Conservation (phyloP, 1,139 yeast species). For the Sugiyamaella castrensis region DNA sequence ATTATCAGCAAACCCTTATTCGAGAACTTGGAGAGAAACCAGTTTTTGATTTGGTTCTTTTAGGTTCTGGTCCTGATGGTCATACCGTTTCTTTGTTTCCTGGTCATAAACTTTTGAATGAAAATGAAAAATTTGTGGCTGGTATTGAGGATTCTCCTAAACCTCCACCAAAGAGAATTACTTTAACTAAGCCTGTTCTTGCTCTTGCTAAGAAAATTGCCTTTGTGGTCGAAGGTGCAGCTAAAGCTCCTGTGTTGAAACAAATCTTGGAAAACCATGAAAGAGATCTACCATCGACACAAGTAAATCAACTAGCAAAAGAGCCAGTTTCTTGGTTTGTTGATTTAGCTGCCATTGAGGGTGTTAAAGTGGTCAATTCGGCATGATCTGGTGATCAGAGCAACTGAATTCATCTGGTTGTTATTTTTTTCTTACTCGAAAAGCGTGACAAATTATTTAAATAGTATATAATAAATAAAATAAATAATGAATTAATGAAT, state of each 20-base stretch:
- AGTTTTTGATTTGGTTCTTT: constrained; percentile 54
- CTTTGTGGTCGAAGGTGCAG: constrained; percentile 87
- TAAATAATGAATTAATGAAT: constrained; percentile 7
- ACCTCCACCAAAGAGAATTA: constrained; percentile 75
- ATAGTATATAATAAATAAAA: neutral
- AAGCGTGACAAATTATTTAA: constrained; percentile 13
- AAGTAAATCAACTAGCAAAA: constrained; percentile 55
- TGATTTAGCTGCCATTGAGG: constrained; percentile 66
- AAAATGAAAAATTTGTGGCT: constrained; percentile 34
- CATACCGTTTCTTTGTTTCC: constrained; percentile 80
- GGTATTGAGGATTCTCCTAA: constrained; percentile 65
- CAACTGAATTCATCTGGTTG: too few relatives aligned
- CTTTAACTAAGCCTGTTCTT: constrained; percentile 65
- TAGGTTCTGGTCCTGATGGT: constrained; percentile 82
- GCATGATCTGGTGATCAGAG: constrained; percentile 15
- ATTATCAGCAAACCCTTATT: constrained; percentile 50
- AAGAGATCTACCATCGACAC: constrained; percentile 62
- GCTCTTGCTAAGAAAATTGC: constrained; percentile 56
- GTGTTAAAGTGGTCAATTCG: constrained; percentile 41
- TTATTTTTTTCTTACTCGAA: too few relatives aligned
- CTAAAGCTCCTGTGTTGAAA: constrained; percentile 70
- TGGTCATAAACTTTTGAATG: constrained; percentile 37
- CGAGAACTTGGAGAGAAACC: constrained; percentile 33
- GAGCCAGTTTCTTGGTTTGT: constrained; percentile 79
- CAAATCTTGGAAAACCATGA: constrained; percentile 60